Base-by-base conservation (phyloP, 2,329 filamentous ascomycete species). In the Ceratocystis colombiana region DNA sequence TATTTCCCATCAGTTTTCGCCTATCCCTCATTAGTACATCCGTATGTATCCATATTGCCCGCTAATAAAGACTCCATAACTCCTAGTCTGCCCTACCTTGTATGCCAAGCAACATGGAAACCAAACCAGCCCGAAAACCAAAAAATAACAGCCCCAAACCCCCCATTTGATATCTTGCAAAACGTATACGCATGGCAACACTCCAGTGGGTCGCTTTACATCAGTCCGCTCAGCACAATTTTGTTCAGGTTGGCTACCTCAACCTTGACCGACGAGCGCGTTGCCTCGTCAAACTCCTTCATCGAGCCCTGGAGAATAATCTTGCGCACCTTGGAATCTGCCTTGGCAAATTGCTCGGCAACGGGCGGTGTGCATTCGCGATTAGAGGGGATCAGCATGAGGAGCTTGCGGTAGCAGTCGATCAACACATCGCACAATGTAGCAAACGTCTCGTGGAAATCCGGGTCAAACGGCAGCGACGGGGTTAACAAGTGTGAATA, bases 391-490 rank as follows among this genome's bases (percentile, higher is more conserved):
- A 97, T 79, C 68, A 99, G 79, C 55, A 80, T 80, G 71, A 95
- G 79, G 33, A 99, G 84, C 65, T 86, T 84, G 45, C 86, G 85
- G 76, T 99, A 99, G 72, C 87, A 90, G 74, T 97, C 94, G 71
- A 96, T 95, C 68, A 99, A 78, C 2, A 96, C 90, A 73, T 99
- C 94, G 77, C 94, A 97, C 5, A 99, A 80, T 12, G 94, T 96
- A 15, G 91, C 88, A 77, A 97, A 97, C 0, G 92, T 96, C 77
- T 95, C 91, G 75, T 93, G 94, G 72, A 96, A 99, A 76, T 99
- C 94, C 0, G 94, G 94, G 70, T 97, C 92, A 73, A 99, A 99
- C 0, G 94, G 94, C 61, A 99, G 78, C 17, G 86, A 88, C 0
- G 94, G 94, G n/a, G 93, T 97, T 22, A 96, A 81, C 1, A 99